phyloP scores from a whole-genome alignment of 2,329 filamentous ascomycete species.

The Paecilomyces sp. region DNA sequence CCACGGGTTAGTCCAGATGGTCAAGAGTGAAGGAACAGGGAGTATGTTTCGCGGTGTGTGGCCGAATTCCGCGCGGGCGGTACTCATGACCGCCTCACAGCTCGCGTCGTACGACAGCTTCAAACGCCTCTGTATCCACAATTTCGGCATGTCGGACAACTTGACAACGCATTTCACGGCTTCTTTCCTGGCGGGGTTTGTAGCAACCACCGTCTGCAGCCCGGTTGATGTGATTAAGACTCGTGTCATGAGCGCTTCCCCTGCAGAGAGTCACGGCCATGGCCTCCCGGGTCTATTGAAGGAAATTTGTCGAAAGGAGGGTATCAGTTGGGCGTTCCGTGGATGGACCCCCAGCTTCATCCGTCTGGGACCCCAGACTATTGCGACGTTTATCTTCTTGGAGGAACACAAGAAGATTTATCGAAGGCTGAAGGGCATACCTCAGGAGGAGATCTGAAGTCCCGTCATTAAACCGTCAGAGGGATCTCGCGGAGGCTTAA shows the following conservation, averaged over 20 bases:
- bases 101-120: constrained; percentile 59
- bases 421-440: constrained; percentile 32
- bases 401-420: constrained; percentile 63
- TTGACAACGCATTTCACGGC: constrained; percentile 56
- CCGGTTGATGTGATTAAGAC: constrained; percentile 64
- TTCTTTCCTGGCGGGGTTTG: constrained; percentile 56
- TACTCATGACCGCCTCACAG: constrained; percentile 61
- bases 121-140: constrained; percentile 49
- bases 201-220: constrained; percentile 60
- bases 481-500: neutral
- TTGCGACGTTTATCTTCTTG: constrained; percentile 59
- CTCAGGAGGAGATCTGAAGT: constrained; percentile 50
- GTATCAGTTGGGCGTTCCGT: constrained; percentile 57
- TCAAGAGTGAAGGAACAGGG: constrained; percentile 68
- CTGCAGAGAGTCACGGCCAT: constrained; percentile 33
- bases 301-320: constrained; percentile 51
- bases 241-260: constrained; percentile 53
- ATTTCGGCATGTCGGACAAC: constrained; percentile 48
- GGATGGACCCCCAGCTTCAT: constrained; percentile 64
- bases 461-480: neutral
- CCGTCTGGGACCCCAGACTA: constrained; percentile 57
- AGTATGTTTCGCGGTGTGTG: constrained; percentile 72
- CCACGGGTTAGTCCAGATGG: constrained; percentile 80
- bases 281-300: constrained; percentile 43
- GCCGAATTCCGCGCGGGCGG: constrained; percentile 55